These are phyloP conservation scores for Pseudogymnoascus sp. DNA, from an alignment of 2,329 filamentous ascomycete genomes.

Conservation along the genomic window DNA sequence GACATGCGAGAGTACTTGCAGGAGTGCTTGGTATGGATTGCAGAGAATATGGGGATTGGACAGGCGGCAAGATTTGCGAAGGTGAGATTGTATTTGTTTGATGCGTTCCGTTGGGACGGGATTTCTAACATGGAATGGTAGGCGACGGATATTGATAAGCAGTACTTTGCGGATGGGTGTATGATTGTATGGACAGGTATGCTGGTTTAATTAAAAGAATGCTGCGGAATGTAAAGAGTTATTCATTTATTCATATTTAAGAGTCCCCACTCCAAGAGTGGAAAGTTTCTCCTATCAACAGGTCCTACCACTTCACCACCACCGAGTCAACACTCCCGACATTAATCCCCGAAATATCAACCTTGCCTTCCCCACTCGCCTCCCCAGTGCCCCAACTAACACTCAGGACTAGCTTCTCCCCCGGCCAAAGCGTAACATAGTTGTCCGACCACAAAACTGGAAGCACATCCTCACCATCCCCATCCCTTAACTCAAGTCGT, in stretches of 20 bases:
- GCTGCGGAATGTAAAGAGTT: background rate
- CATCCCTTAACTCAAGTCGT: conserved; percentile 42
- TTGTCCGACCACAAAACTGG: conserved; percentile 56
- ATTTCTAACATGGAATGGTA: background rate
- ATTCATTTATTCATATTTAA: background rate
- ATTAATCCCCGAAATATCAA: conserved; percentile 9
- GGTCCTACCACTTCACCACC: background rate
- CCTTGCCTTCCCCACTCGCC: background rate
- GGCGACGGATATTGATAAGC: conserved; percentile 13
- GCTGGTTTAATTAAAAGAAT: conserved; percentile 8
- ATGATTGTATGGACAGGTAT: conserved; percentile 21
- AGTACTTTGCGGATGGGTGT: conserved; percentile 19
- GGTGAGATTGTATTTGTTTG: conserved; percentile 15
- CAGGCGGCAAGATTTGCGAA: conserved; percentile 22
- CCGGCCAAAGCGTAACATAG: conserved; percentile 54
- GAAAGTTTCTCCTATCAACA: background rate
- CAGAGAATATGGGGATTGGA: conserved; percentile 24
- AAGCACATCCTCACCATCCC: conserved; percentile 37
- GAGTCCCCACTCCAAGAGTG: background rate
- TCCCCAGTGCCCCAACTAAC: conserved; percentile 24
- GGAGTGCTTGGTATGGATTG: conserved; percentile 24
- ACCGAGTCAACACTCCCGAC: background rate
- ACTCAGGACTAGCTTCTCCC: conserved; percentile 40
- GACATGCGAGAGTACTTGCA: conserved; percentile 16
- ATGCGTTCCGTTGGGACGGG: background rate